Base-by-base conservation (phyloP, 139 green algal genomes). In the Closterium sp. region DNA sequence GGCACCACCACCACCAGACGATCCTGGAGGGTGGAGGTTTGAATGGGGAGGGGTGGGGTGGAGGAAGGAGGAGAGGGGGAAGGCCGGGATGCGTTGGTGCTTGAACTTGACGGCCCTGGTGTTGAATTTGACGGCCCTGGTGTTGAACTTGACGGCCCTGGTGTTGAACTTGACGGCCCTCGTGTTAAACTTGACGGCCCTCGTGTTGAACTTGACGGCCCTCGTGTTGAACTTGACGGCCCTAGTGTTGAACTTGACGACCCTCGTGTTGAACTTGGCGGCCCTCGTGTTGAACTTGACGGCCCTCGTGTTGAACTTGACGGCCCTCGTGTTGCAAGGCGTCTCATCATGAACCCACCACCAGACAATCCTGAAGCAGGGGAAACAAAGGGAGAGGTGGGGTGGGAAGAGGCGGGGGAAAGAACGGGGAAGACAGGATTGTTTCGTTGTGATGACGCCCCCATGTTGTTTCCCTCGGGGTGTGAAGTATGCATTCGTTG, bases 271-370 rank as follows among this genome's bases (percentile, higher is more conserved):
- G 62, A 95, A 89, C 11, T n/a, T n/a, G n/a, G n/a, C n/a, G n/a
- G n/a, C n/a, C n/a, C n/a, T n/a, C n/a, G n/a, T n/a, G n/a, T 96
- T 89, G 50, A 95, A 97, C 92, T 97, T 97, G 86, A 98, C 91
- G 22, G 96, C 95, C 19, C 90, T 70, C 86, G 96, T 96, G 86
- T 97, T 97, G 62, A 95, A 89, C 11, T n/a, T n/a, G n/a, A n/a
- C n/a, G n/a, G n/a, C n/a, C 32, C 32, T 38, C 4, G 32, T 38
- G 32, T 45, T 45, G 38, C 38, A 45, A 0, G 38, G 38, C 38
- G 2, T 45, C 38, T 11, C 2, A 38, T 38, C 38, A 9, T 9
- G 2, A 9, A 9, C 38, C 38, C 38, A 45, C 38, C 38, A 45
- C 38, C 38, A 45, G 38, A 45, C 38, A 45, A 45, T 45, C 38